Base-by-base conservation (phyloP, 2,329 filamentous ascomycete genomes). In the Herpotrichia juniperi region DNA sequence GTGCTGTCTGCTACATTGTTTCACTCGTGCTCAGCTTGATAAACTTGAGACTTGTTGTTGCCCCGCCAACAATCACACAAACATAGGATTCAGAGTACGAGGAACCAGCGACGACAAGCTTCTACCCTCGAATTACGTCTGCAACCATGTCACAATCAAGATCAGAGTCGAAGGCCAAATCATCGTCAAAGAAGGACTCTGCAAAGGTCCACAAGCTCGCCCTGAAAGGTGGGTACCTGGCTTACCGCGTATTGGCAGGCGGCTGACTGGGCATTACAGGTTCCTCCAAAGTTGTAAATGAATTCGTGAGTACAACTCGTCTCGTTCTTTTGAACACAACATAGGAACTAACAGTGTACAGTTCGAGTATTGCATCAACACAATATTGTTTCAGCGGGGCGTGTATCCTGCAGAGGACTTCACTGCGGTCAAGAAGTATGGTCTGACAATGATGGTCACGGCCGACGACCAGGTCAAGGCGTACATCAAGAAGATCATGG, bases 401-500 rank as follows among this genome's bases (percentile, higher is more conserved):
- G 85, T 88, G 7, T 88, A 99, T 75, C 94, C 94, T 22, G 91
- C 94, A 46, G 94, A 99, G 70, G 94, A 99, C 79, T 99, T 99
- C 73, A 91, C 90, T 62, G 89, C 92, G 11, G 93, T 99, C 69
- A 99, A 99, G 80, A 99, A 99, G 79, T 99, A 99, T 88, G 94
- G 94, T 66, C 85, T 99, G 67, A 97, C 96, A 68, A 96, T 97
- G 92, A 89, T 96, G 66, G 93, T 97, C 46, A 96, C 93, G 26
- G 86, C 92, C 58, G 94, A 99, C 74, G 94, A 97, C 79, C 93
- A 99, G 78, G 94, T 99, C 72, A 96, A 96, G 77, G 91, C 93
- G 26, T 99, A 99, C 78, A 96, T 99, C 81, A 97, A 96, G 77
- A 96, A 96, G 78, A 97, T 99, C 79, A 99, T 97, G 93, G 88